phyloP scores from a whole-genome alignment of 169 alveolate species.

The Plasmodium knowlesi region DNA sequence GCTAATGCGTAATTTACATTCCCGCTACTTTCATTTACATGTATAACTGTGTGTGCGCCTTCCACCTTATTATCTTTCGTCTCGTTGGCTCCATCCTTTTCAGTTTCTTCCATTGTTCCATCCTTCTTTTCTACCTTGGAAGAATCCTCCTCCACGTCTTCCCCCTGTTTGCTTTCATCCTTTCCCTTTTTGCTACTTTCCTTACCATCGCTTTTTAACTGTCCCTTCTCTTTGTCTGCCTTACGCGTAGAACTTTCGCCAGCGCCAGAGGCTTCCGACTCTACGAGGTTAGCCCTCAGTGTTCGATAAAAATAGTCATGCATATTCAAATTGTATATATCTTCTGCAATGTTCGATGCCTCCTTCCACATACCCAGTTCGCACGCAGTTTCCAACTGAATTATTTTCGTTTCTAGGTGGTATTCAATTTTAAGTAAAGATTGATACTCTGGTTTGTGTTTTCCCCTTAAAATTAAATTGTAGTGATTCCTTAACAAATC shows the following conservation, averaged over 20 bases:
- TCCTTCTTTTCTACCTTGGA: not conserved
- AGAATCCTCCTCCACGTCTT: not conserved
- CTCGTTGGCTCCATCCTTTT: not conserved
- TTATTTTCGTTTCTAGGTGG: conserved; percentile 92
- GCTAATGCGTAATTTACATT: conserved; percentile 75
- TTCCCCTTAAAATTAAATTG: conserved; percentile 88
- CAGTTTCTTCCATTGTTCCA: not conserved
- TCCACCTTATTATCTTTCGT: conserved; percentile 5
- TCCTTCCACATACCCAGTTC: conserved; percentile 96
- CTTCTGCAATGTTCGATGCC: conserved; percentile 95
- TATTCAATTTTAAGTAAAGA: conserved; percentile 89
- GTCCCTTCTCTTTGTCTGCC: not conserved
- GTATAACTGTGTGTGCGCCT: not conserved
- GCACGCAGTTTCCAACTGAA: conserved; percentile 93
- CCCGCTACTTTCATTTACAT: conserved; percentile 73
- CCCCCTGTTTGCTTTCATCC: not conserved
- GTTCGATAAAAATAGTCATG: conserved; percentile 82
- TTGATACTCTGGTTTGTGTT: conserved; percentile 89
- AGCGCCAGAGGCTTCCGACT: conserved; percentile 4
- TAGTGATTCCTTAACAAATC: conserved; percentile 94
- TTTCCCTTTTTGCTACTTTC: not conserved
- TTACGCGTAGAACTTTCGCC: not conserved
- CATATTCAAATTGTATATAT: conserved; percentile 89
- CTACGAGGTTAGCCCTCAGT: conserved; percentile 13
- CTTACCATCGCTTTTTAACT: not conserved